Percentiles rank a stretch among this genome's conserved stretches.
Conservation (phyloP, 352 stramenopile species). For the Globisporangium uncinulatum region DNA sequence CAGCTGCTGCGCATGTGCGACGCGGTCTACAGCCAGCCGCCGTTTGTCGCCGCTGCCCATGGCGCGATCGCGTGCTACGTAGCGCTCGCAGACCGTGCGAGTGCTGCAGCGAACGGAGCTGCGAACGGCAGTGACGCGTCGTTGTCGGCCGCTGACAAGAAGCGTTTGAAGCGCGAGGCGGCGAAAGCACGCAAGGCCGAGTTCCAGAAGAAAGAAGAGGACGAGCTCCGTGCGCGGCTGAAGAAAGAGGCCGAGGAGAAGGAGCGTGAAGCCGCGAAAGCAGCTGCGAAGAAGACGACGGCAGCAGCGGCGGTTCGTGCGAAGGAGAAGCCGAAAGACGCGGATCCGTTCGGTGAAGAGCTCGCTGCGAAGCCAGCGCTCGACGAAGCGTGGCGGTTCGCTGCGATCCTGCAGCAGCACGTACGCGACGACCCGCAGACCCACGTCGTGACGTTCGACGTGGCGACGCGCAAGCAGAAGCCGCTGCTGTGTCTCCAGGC, state of each 20-base stretch:
- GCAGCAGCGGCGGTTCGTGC: slow-evolving; percentile 24
- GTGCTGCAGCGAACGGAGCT: slow-evolving; percentile 16
- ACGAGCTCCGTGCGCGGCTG: slow-evolving; percentile 63
- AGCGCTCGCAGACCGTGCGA: slow-evolving; percentile 69
- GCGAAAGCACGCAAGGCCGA: slow-evolving; percentile 86
- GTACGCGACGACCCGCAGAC: slow-evolving; percentile 50
- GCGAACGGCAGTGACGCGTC: slow-evolving; percentile 66
- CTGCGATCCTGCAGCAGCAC: slow-evolving; percentile 64
- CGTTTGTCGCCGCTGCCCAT: slow-evolving; percentile 86
- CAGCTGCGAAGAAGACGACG: slow-evolving; percentile 53
- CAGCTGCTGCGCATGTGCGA: slow-evolving; percentile 94
- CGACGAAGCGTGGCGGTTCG: slow-evolving; percentile 76
- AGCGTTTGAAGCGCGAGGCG: slow-evolving; percentile 87
- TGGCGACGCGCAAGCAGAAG: slow-evolving; percentile 71
- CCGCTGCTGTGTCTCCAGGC: slow-evolving; percentile 71
- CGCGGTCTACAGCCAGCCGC: slow-evolving; percentile 83
- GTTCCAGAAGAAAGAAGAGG: slow-evolving; percentile 84
- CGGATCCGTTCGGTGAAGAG: slow-evolving; percentile 69
- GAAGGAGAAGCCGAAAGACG: slow-evolving; percentile 54
- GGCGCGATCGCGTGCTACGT: slow-evolving; percentile 90
- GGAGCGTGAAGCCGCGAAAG: slow-evolving; percentile 58
- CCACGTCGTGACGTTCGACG: slow-evolving; percentile 71
- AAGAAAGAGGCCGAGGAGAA: slow-evolving; percentile 78
- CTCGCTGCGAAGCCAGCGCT: slow-evolving; percentile 59
- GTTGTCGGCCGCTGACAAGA: slow-evolving; percentile 92